Conservation (phyloP, 768 basidiomycete genomes). For the Russula dissimulans region DNA sequence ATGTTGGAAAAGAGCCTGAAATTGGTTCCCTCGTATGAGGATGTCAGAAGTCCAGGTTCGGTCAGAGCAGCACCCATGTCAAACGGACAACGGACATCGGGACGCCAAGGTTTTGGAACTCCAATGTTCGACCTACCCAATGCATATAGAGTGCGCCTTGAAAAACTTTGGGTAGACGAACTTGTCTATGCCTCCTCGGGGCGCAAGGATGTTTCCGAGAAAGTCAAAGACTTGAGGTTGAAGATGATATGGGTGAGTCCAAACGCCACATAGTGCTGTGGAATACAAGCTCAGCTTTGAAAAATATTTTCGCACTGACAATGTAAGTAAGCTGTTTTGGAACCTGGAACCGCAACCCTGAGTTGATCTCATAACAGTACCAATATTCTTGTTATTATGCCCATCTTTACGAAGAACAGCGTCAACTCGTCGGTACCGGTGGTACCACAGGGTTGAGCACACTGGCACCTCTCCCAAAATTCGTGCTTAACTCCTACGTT, state of each 20-base stretch:
- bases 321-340: neutral
- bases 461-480: neutral
- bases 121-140: constrained; percentile 7
- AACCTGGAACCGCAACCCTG: neutral
- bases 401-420: constrained; percentile 1
- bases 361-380: neutral
- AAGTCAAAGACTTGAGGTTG: neutral
- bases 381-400: neutral
- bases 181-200: neutral
- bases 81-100: no score
- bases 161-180: neutral
- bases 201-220: constrained; percentile 4
- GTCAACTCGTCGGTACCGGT: neutral
- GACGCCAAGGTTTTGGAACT: no score
- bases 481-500: neutral
- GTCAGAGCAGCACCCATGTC: no score
- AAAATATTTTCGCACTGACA: neutral
- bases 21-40: no score
- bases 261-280: neutral
- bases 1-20: no score
- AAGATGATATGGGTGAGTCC: neutral
- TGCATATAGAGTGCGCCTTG: neutral
- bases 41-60: no score
- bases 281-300: neutral
- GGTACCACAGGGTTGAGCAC: neutral